phyloP scores from a whole-genome alignment of 2,329 filamentous ascomycete species.

The Diaporthe amygdali region DNA sequence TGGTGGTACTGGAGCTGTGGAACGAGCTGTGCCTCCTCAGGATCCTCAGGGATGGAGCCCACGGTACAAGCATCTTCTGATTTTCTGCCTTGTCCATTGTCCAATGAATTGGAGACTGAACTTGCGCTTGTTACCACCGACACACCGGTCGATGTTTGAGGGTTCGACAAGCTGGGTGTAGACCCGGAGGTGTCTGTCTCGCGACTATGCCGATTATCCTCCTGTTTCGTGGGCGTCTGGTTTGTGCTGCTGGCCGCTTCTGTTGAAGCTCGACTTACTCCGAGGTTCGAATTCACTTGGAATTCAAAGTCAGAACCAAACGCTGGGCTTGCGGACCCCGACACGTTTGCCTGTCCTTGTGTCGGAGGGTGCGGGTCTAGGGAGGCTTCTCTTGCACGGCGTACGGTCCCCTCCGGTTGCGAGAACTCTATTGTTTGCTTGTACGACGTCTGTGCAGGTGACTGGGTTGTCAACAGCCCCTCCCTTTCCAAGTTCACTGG shows the following conservation, averaged over 20 bases:
- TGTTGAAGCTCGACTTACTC: slow-evolving; percentile 22
- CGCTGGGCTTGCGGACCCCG: background rate
- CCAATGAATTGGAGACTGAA: slow-evolving; percentile 57
- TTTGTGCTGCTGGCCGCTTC: slow-evolving; percentile 31
- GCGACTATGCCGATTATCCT: slow-evolving; percentile 53
- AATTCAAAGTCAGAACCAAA: slow-evolving; percentile 1
- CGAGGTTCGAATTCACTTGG: slow-evolving; percentile 31
- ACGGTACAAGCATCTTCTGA: slow-evolving; percentile 52
- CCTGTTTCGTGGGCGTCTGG: slow-evolving; percentile 40
- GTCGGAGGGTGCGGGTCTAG: background rate
- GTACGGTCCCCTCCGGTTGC: slow-evolving; percentile 20
- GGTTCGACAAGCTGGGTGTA: slow-evolving; percentile 54
- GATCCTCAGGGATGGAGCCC: slow-evolving; percentile 56
- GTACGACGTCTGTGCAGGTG: slow-evolving; percentile 45
- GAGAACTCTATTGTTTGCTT: slow-evolving; percentile 32
- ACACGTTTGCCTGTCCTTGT: background rate
- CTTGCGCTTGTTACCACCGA: slow-evolving; percentile 62
- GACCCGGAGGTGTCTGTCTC: slow-evolving; percentile 58
- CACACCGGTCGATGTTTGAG: slow-evolving; percentile 55
- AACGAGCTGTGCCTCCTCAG: slow-evolving; percentile 49
- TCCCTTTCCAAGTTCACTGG: slow-evolving; percentile 33
- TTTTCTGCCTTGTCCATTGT: slow-evolving; percentile 43
- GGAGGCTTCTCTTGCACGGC: slow-evolving; percentile 9
- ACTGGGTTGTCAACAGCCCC: slow-evolving; percentile 39
- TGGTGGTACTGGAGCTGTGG: slow-evolving; percentile 69